Evolutionary conservation across 2,329 filamentous ascomycete genomes (phyloP), one percentile per base, ranked within the genome.

Genomic region (Stagonosporopsis chrysanthemi): DNA sequence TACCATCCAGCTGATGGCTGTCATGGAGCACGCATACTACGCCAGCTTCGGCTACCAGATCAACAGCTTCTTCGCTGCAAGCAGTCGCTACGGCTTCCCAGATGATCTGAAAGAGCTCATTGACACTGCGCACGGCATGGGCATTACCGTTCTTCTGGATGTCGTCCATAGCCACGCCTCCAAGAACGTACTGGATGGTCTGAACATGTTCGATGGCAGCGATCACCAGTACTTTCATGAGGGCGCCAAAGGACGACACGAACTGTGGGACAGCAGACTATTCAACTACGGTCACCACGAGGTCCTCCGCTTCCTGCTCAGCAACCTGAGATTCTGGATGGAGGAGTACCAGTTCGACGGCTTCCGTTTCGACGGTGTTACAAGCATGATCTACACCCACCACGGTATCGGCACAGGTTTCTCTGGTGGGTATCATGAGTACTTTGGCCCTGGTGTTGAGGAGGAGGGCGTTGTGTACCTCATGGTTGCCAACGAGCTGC

Each of bases 11-110:
- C 83, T 99, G 63, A 99, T 99, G 95, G 95, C 95, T 42, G 84
- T 99, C 73, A 99, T 99, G 94, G 95, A 99, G 75, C 95, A 99
- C 78, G 95, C 95, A 46, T 99, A 99, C 83, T 99, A 99, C 76
- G 95, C 95, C 70, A 98, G 94, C 73, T 99, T 99, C 70, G 95
- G 95, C 43, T 99, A 99, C 77, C 95, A 99, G 78, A 87, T 99
- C 79, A 99, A 98, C 82, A 97, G 90, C 78, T 99, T 99, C 83
- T 99, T 98, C 70, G 95, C 95, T 26, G 93, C 94, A 12, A 97
- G 93, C 78, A 98, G 94, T 77, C 88, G 95, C 61, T 99, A 97
- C 73, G 95, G 95, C 39, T 86, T 88, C 0, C 95, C 95, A 0
- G 95, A 99, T 72, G 95, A 98, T 35, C 82, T 99, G 66, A 99